Evolutionary conservation across 2,329 filamentous ascomycete species (phyloP), one percentile per base, ranked within the genome.

Genomic region (Verticillium nubilum): DNA sequence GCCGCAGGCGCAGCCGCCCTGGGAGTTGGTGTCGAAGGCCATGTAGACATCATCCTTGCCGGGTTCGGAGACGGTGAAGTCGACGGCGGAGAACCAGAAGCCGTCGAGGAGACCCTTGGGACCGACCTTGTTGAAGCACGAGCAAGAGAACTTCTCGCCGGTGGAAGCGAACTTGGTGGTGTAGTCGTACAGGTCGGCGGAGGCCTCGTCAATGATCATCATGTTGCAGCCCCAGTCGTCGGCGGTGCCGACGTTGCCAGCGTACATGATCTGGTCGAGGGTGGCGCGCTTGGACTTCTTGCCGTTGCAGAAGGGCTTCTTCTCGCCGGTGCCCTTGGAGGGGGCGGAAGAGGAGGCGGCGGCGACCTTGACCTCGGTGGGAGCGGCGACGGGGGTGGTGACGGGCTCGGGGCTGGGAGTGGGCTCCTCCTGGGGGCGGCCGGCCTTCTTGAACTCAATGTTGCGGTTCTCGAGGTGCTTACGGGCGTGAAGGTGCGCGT

Each of bases 61-160:
- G 56, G 56, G 35, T 58, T 70, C 71, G 28, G 68, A 29, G 29
- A 84, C 73, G 54, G 60, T 69, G 68, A 83, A 83, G 58, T 62
- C 69, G 57, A 78, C 54, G 55, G 72, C 77, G 64, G 73, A 69
- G 60, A 73, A 72, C 72, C 77, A 83, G 74, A 80, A 80, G 64
- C 81, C 81, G 67, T 80, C 73, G 68, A 82, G 74, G 35, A 61
- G 59, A 42, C 74, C 72, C 54, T 73, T 65, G 15, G 71, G 67
- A 52, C 80, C 80, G 58, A 82, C 81, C 79, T 84, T 84, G 78
- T 81, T 80, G 73, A 71, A 81, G 74, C 75, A 78, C 35, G 67
- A 66, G 67, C 81, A 82, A 52, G 69, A 47, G 59, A 73, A 71
- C 52, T 67, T 56, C 62, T 59, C 68, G 57, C 71, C 69, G 56